phyloP scores from a whole-genome alignment of 371 early-diverging fungal genomes.

The Rhizopus stolonifer region DNA sequence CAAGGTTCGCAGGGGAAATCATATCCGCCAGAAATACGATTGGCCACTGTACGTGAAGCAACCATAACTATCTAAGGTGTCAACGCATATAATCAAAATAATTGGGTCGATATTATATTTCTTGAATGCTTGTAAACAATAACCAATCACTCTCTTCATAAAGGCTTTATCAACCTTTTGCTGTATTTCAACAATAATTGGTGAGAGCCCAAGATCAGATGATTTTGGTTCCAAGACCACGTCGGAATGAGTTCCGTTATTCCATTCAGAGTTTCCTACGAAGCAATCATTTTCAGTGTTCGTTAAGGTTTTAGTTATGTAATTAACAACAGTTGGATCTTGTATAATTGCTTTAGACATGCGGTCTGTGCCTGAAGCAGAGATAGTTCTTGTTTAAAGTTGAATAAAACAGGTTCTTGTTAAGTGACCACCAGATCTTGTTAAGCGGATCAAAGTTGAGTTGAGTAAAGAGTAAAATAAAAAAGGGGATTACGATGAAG shows the following conservation, averaged over 20 bases:
- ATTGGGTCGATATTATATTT: constrained; percentile 7
- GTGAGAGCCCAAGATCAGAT: background rate
- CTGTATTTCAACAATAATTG: constrained; percentile 12
- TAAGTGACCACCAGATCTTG: no score
- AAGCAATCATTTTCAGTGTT: constrained; percentile 9
- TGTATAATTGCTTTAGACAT: constrained; percentile 9
- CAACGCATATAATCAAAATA: constrained; percentile 11
- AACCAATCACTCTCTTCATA: constrained; percentile 8
- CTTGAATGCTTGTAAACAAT: constrained; percentile 12
- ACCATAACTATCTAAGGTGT: constrained; percentile 4
- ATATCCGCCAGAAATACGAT: constrained; percentile 2
- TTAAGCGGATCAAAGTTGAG: no score
- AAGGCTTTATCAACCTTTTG: constrained; percentile 8
- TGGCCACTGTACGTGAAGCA: constrained; percentile 2
- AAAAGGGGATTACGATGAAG: no score
- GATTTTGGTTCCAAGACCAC: constrained; percentile 11
- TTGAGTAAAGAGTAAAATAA: no score
- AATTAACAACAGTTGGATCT: constrained; percentile 3
- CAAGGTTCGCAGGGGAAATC: constrained; percentile 9
- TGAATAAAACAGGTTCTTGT: no score
- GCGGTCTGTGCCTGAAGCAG: background rate
- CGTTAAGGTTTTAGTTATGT: constrained; percentile 1
- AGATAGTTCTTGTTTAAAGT: no score
- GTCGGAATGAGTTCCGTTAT: constrained; percentile 8
- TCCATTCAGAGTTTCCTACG: constrained; percentile 8